Conservation (phyloP, 192 early-diverging fungal genomes). For the Entomortierella chlamydospora region DNA sequence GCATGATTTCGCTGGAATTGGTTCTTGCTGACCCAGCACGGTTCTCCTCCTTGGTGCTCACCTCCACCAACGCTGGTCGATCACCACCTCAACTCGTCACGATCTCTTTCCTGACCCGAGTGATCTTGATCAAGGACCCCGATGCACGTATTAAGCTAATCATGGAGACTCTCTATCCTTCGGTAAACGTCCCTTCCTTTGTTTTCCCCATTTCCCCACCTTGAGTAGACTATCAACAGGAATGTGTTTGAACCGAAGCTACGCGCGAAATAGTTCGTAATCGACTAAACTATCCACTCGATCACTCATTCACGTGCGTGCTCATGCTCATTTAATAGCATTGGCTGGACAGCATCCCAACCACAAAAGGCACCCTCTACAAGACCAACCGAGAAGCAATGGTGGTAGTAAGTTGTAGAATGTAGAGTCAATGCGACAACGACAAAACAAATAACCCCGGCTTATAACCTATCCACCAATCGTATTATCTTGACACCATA, state of each 20-base stretch:
- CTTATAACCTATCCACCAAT: constrained; percentile 5
- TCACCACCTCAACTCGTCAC: constrained; percentile 51
- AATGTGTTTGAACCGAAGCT: background rate
- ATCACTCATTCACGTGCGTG: background rate
- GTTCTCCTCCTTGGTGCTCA: constrained; percentile 68
- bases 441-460: background rate
- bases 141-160: constrained; percentile 33
- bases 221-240: no score
- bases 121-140: constrained; percentile 33
- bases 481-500: background rate
- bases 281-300: no score
- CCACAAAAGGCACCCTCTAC: constrained; percentile 20
- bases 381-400: constrained; percentile 36
- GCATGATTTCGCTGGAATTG: constrained; percentile 88
- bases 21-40: constrained; percentile 65
- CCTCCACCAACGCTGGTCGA: constrained; percentile 68
- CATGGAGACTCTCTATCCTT: constrained; percentile 38
- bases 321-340: constrained; percentile 8
- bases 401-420: constrained; percentile 15
- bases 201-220: no score
- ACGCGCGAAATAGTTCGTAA: no score
- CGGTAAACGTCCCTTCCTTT: constrained; percentile 3
- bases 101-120: constrained; percentile 37
- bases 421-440: background rate
- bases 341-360: constrained; percentile 31